Conservation (phyloP, 768 basidiomycete genomes). For the Termitomyces sp. region DNA sequence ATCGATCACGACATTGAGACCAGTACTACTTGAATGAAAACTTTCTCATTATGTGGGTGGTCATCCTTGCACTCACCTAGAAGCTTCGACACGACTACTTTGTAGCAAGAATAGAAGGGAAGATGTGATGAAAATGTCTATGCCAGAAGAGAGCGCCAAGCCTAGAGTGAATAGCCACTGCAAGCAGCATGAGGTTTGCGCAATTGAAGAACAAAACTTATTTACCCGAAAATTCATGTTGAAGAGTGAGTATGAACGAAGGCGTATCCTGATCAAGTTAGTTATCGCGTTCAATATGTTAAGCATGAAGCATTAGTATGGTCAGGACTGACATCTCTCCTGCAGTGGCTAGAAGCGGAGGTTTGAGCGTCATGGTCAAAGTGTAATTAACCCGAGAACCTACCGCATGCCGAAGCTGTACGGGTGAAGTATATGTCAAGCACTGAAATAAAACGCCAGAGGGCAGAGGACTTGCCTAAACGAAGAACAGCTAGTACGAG, state of each 20-base stretch:
- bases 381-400: no score
- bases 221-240: conserved; percentile 9
- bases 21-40: background rate
- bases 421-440: no score
- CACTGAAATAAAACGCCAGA: background rate
- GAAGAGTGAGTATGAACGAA: conserved; percentile 16
- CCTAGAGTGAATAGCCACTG: conserved; percentile 42
- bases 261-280: conserved; percentile 14
- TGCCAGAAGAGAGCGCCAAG: conserved; percentile 32
- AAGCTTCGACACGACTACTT: conserved; percentile 22
- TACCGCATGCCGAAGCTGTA: no score
- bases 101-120: conserved; percentile 29
- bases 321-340: conserved; percentile 15
- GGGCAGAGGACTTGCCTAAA: conserved; percentile 9
- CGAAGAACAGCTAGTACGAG: conserved; percentile 15
- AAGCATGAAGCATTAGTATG: background rate
- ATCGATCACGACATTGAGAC: conserved; percentile 7
- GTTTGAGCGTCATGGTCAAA: no score
- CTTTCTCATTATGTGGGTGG: rapidly evolving
- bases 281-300: background rate
- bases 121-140: conserved; percentile 32
- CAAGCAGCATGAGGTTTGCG: background rate
- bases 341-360: conserved; percentile 16
- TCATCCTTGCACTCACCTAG: conserved; percentile 19
- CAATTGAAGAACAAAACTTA: background rate